Evolutionary conservation across 306 rosid species (phyloP), one percentile per base, ranked within the genome.

Genomic region (Crataegus laevigata): DNA sequence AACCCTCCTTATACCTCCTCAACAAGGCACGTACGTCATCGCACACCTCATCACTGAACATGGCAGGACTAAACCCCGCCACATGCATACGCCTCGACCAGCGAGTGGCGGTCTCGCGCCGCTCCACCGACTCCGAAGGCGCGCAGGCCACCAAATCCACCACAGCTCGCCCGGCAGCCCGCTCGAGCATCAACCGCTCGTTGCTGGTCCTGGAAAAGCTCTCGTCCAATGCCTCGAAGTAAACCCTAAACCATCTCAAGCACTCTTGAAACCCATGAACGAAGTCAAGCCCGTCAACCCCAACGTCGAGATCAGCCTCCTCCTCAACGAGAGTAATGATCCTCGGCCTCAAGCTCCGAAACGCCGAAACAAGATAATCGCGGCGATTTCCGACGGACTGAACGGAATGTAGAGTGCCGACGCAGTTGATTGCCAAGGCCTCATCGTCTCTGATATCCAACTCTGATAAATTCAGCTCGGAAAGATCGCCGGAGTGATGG

Each of bases 191-290:
- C 82, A 94, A 72, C 17, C 91, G 42, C 85, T 94, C 98, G 70
- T 88, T 86, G 59, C 91, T 91, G 6, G 96, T 89, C 77, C 75
- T 18, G 25, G 88, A 21, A 50, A 94, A 94, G 71, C 96, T 90
- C 87, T 89, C 97, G 4, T 91, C 97, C 80, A 94, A 65, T 5
- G 93, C 85, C 51, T 94, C 98, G 29, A 94, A 94, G 69, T 91
- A 94, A 83, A 94, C 93, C 93, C 96, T 87, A 90, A 91, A 94
- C 98, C 98, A 94, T 43, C 96, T 77, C 79, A 94, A 81, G 47
- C 96, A 94, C 51, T 94, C 98, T 19, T 87, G 80, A 63, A 94
- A 84, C 2, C 97, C 96, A 2, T 61, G 88, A 34, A 90, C 88
- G n/a, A 94, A 94, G 64, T 90, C 94, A 45, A 71, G 21, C 64